A percentile compares a stretch with the other conserved stretches of the same genome.
Conservation (phyloP, 1,284 basidiomycete species). For the Puccinia polysora region DNA sequence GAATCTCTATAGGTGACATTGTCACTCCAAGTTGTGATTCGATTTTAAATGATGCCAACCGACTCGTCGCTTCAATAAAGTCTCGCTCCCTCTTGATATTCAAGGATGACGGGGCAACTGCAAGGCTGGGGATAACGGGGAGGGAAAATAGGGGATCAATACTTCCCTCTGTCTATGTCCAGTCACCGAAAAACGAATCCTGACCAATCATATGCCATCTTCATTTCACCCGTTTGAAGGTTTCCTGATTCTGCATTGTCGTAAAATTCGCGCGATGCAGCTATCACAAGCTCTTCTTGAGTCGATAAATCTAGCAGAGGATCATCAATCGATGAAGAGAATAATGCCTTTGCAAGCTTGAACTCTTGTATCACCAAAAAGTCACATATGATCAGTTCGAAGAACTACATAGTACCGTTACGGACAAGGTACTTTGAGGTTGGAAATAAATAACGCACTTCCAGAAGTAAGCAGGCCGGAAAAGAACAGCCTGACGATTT, state of each 20-base stretch:
- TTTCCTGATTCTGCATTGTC: conserved; percentile 87
- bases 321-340: conserved; percentile 60
- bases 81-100: conserved; percentile 68
- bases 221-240: conserved; percentile 87
- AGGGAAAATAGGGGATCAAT: too few relatives aligned
- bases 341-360: conserved; percentile 65
- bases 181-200: conserved; percentile 16
- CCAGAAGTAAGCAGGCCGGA: conserved; percentile 75
- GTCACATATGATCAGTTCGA: background rate
- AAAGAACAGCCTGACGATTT: conserved; percentile 73
- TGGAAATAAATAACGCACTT: conserved; percentile 61
- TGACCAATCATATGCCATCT: conserved; percentile 92
- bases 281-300: conserved; percentile 72
- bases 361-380: conserved; percentile 61
- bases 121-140: conserved; percentile 60
- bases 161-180: too few relatives aligned
- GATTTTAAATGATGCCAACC: conserved; percentile 75
- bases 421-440: background rate
- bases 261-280: conserved; percentile 79
- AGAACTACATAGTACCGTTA: background rate
- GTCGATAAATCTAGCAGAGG: conserved; percentile 58
- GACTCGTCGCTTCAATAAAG: conserved; percentile 88
- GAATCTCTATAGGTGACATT: conserved; percentile 82
- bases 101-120: conserved; percentile 65
- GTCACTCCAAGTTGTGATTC: conserved; percentile 67